Percentiles rank a stretch among this genome's conserved stretches.
These are phyloP conservation scores for Nelumbo lutea DNA, from an alignment of 164 flowering plant genomes.

Conservation along the genomic window DNA sequence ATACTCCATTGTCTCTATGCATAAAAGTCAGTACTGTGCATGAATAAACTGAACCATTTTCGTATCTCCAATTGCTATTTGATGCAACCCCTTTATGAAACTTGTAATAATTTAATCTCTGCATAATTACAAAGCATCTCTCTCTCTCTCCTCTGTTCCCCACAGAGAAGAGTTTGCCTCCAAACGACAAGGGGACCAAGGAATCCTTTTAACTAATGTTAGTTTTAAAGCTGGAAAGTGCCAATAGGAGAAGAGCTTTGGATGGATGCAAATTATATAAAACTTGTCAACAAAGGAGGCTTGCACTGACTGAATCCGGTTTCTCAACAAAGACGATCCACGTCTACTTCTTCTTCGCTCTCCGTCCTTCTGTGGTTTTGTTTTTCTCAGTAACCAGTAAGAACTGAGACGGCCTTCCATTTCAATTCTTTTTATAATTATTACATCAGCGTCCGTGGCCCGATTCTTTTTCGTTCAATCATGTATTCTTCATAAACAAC, in stretches of 20 bases:
- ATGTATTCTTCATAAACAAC: constrained; percentile 28
- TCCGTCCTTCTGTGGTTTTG: constrained; percentile 6
- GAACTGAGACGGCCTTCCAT: constrained; percentile 11
- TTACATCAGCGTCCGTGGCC: constrained; percentile 3
- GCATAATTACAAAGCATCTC: neutral
- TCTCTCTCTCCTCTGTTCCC: neutral
- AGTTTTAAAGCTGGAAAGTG: neutral
- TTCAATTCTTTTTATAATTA: constrained; percentile 5
- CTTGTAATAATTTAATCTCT: neutral
- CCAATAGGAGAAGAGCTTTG: constrained; percentile 23
- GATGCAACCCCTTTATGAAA: too few relatives aligned
- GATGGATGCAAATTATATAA: constrained; percentile 2
- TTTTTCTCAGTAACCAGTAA: constrained; percentile 1
- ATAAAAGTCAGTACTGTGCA: too few relatives aligned
- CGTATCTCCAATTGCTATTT: too few relatives aligned
- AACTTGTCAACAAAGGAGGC: constrained; percentile 20
- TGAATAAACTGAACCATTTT: too few relatives aligned
- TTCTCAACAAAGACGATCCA: constrained; percentile 24
- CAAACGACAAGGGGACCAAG: constrained; percentile 35
- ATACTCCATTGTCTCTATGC: too few relatives aligned
- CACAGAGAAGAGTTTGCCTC: constrained; percentile 25
- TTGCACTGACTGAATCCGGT: too few relatives aligned
- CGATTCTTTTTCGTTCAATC: constrained; percentile 32
- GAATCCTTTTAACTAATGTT: constrained; percentile 22
- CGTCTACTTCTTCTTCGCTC: constrained; percentile 17